Evolutionary conservation across 768 basidiomycete species (phyloP).

Genomic region (Tubosaeta sp.): DNA sequence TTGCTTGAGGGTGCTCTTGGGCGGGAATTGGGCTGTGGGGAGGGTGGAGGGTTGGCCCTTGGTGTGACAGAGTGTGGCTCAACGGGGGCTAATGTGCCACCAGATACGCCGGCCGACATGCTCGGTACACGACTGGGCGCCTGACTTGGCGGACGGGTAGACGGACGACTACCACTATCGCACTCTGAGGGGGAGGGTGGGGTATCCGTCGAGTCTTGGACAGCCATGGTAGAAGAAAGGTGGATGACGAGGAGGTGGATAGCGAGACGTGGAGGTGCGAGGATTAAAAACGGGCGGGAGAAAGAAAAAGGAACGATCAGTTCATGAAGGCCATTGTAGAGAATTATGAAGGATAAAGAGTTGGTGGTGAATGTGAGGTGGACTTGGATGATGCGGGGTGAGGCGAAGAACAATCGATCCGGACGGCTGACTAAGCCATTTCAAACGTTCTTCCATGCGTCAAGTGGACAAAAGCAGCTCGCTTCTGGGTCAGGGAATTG

Average conservation of each 20-base stretch:
- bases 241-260: not conserved
- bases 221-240: constrained; percentile 31
- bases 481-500: not conserved
- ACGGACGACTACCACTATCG: constrained; percentile 58
- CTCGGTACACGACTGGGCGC: constrained; percentile 43
- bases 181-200: constrained; percentile 54
- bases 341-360: not conserved
- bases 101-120: constrained; percentile 35
- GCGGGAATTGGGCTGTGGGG: constrained; percentile 25
- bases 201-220: constrained; percentile 38
- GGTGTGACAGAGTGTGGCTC: constrained; percentile 23
- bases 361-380: constrained; percentile 5
- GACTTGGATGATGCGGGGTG: constrained; percentile 12
- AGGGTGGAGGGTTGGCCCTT: constrained; percentile 18
- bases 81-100: constrained; percentile 29
- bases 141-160: constrained; percentile 56
- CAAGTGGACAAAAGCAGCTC: not conserved
- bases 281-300: not conserved
- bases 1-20: constrained; percentile 42
- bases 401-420: constrained; percentile 10
- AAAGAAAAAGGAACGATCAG: constrained; percentile 2
- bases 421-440: constrained; percentile 23
- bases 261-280: too few relatives aligned
- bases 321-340: constrained; percentile 10
- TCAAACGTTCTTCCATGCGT: not conserved